These are phyloP conservation scores for Yarrowia sp. DNA, from an alignment of 805 yeast genomes.

Conservation along the genomic window DNA sequence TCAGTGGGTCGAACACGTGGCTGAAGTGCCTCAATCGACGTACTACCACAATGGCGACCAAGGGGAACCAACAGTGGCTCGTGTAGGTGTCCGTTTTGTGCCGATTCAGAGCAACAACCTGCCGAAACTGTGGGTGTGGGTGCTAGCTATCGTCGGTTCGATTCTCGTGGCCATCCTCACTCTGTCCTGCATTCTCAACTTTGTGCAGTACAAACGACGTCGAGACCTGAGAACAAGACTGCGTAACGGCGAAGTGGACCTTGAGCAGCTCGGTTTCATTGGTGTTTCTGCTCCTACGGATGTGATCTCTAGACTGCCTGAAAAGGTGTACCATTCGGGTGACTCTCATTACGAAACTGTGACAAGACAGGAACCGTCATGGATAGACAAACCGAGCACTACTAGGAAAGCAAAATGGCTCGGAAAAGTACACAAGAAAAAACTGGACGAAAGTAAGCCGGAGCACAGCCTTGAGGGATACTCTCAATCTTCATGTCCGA, in stretches of 20 bases:
- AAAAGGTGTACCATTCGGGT: conserved; percentile 25
- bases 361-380: background rate
- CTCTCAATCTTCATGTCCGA: conserved; percentile 62
- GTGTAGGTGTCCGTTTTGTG: conserved; percentile 6
- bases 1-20: conserved; percentile 12
- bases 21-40: background rate
- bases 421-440: background rate
- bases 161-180: conserved; percentile 24
- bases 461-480: conserved; percentile 19
- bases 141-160: conserved; percentile 39
- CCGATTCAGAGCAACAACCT: background rate
- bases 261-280: conserved; percentile 38
- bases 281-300: conserved; percentile 39
- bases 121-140: conserved; percentile 39
- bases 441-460: background rate
- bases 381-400: background rate
- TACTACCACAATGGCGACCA: conserved; percentile 15
- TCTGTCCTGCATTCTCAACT: conserved; percentile 32
- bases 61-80: conserved; percentile 3
- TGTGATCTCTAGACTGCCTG: conserved; percentile 31
- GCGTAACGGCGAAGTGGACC: conserved; percentile 38
- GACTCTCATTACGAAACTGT: conserved; percentile 10
- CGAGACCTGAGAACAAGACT: conserved; percentile 29
- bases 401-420: background rate
- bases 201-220: conserved; percentile 35